Percentiles rank a stretch among this genome's conserved stretches.
Conservation (phyloP, 176 grass and related monocot species). For the Alopecurus myosuroides region DNA sequence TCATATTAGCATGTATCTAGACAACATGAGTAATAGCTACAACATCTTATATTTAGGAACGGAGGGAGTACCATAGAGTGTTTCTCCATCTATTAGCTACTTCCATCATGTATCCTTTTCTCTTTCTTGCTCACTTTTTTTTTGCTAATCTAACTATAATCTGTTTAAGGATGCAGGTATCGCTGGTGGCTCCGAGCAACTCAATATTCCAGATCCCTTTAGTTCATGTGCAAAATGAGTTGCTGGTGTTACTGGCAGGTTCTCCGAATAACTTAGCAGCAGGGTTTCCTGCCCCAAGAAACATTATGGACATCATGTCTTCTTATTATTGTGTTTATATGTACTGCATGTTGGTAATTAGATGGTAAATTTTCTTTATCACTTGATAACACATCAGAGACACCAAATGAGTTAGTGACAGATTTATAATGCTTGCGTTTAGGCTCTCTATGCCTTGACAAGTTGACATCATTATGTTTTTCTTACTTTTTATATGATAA, state of each 20-base stretch:
- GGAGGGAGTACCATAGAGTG: neutral
- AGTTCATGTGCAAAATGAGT: neutral
- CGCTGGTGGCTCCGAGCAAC: neutral
- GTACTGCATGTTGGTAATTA: neutral
- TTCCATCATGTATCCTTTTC: neutral
- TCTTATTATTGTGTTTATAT: constrained; percentile 1
- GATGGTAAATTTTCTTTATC: neutral
- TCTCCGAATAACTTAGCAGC: neutral
- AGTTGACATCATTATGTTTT: neutral
- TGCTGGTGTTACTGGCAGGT: neutral
- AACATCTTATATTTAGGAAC: too few relatives aligned
- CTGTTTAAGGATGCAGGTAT: neutral
- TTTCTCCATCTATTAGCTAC: neutral
- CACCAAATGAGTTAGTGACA: neutral
- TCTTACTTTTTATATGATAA: neutral
- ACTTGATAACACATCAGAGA: neutral
- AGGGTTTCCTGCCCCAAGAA: neutral
- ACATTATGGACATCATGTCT: neutral
- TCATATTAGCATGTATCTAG: too few relatives aligned
- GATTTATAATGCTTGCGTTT: neutral
- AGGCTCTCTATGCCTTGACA: neutral
- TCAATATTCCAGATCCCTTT: neutral
- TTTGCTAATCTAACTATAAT: neutral
- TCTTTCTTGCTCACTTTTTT: neutral
- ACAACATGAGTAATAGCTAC: too few relatives aligned